Base-by-base conservation (phyloP, 345 rosid genomes). In the Populus deltoides region DNA sequence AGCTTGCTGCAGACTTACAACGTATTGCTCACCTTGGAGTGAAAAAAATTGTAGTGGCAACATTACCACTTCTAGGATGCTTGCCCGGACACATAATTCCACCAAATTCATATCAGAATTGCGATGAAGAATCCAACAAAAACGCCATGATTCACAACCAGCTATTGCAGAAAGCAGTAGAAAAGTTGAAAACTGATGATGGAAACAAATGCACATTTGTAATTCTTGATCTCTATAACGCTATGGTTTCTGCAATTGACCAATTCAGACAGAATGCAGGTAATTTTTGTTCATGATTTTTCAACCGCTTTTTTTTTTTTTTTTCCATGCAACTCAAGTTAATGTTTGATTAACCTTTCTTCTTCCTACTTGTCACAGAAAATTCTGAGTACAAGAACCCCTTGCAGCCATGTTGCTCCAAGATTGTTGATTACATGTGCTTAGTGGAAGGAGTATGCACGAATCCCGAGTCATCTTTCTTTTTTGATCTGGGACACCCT, bases 101-200 rank as follows among this genome's bases (percentile, higher is more conserved):
- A 35, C 62, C 53, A 22, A 20, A 55, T n/a, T 77, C 82, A 5
- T 84, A 75, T 70, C 2, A 24, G 3, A 71, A 74, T 22, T 87
- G 89, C 66, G 79, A 67, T 29, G 80, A 74, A 47, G 59, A 7
- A 22, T 39, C 29, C 72, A 85, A 84, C 63, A 22, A 22, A 8
- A 68, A 27, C 41, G 18, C 78, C 5, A 63, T 35, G 47, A 67
- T 59, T 43, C 89, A 87, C 80, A 87, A 84, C 78, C 27, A 80
- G 49, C 0, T 73, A 2, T 66, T 84, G 72, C 12, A 8, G 8
- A 57, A 74, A 63, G 61, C 73, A 20, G 31, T 86, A 8, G 12
- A 43, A 5, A 74, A 76, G 25, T 55, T 87, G 43, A 87, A 80
- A 77, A 72, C 61, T 22, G 25, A 63, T 16, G 31, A 77, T 29